Evolutionary conservation across 345 rosid species (phyloP), one percentile per base, ranked within the genome.

Genomic region (Eucalyptus shirleyi): DNA sequence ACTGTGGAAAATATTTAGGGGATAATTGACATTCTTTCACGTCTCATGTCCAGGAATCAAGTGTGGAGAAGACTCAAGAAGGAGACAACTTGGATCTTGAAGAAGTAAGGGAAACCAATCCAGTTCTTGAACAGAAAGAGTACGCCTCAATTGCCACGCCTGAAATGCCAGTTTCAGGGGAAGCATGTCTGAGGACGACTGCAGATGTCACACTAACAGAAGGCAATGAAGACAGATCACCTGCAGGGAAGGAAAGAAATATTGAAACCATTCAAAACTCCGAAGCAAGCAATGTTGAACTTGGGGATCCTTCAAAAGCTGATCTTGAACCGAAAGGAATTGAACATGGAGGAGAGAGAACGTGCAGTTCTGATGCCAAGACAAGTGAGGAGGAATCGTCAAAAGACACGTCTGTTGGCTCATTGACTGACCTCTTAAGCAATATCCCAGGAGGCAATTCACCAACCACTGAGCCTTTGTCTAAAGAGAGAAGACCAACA

Each of bases 341-440:
- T 18, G 89, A 91, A 89, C 89, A 72, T 47, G 90, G 80, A 88
- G 89, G 59, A 86, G 89, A 90, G 90, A 42, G 86, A 90, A 28
- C 56, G 77, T 90, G 86, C 18, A 88, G 50, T 51, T 45, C 81
- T 56, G 69, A 82, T 37, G 92, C 50, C 89, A 88, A 92, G 91
- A 87, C 86, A 81, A 88, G 18, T 4, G 86, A 88, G 44, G 90
- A 91, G 89, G 72, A 94, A 96, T 56, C 50, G 86, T 19, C 89
- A 59, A 72, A 81, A 30, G 96, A 93, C 83, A 88, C 93, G 24
- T 91, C 89, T 85, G 93, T 90, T 40, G 42, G 87, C 72, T 93
- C 96, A 72, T 90, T 93, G 87, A 92, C 94, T 30, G 92, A 91
- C 88, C 95, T 93, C 91, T 90, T 95, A 92, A 91, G 92, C 59